phyloP scores from a whole-genome alignment of 2,329 filamentous ascomycete genomes.

The Nothophaeocryptopus gaeumannii region DNA sequence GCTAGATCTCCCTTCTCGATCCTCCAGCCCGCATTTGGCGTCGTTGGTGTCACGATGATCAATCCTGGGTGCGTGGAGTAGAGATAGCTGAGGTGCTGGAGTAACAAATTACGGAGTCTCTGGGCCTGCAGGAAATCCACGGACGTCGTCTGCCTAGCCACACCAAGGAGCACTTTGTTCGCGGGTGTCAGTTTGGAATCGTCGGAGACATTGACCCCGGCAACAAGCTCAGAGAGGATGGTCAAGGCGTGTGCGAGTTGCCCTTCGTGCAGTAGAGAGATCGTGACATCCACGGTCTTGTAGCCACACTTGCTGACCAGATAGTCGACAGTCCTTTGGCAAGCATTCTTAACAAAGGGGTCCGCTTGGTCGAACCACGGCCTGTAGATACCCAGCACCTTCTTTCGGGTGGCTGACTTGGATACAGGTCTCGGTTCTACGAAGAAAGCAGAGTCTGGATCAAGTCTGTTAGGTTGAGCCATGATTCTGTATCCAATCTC shows the following conservation, averaged over 20 bases:
- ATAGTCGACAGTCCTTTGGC: constrained; percentile 60
- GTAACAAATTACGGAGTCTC: constrained; percentile 70
- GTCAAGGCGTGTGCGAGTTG: constrained; percentile 75
- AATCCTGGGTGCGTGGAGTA: constrained; percentile 71
- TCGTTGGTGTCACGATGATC: constrained; percentile 75
- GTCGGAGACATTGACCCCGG: constrained; percentile 40
- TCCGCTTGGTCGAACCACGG: constrained; percentile 70
- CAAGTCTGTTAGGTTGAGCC: constrained; percentile 65
- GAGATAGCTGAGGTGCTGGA: constrained; percentile 72
- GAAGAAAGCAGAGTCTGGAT: constrained; percentile 62
- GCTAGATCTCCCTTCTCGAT: constrained; percentile 53
- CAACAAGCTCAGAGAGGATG: constrained; percentile 70
- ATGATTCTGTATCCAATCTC: constrained; percentile 79
- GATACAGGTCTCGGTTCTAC: constrained; percentile 42
- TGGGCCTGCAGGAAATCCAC: constrained; percentile 71
- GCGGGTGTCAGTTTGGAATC: constrained; percentile 59
- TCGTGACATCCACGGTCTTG: constrained; percentile 57
- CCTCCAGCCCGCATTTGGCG: constrained; percentile 72
- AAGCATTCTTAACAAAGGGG: constrained; percentile 59
- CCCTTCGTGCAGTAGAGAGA: constrained; percentile 67
- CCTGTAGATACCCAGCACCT: constrained; percentile 67
- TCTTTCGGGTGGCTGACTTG: constrained; percentile 37
- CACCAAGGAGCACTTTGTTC: constrained; percentile 67
- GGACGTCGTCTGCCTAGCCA: constrained; percentile 63
- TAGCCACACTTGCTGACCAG: constrained; percentile 56